Evolutionary conservation across 345 rosid genomes (phyloP).

Genomic region (Aquilaria malaccensis): DNA sequence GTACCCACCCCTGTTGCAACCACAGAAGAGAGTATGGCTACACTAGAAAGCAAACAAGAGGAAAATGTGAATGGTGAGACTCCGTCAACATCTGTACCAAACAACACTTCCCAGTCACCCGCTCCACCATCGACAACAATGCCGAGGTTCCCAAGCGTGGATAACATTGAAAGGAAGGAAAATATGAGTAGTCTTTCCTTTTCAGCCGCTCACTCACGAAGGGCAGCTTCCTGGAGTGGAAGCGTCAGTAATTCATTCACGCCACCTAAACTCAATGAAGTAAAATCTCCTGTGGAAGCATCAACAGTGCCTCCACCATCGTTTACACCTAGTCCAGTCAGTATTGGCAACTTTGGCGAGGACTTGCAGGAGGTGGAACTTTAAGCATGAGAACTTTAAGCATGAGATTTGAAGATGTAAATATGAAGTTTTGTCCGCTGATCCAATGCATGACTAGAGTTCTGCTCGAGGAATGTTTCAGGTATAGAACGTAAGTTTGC

Average conservation of each 20-base stretch:
- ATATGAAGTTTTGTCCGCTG: slow-evolving; percentile 39
- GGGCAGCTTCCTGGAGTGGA: slow-evolving; percentile 92
- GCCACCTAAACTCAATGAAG: slow-evolving; percentile 15
- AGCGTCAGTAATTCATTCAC: slow-evolving; percentile 35
- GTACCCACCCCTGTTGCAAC: slow-evolving; percentile 49
- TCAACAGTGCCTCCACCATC: slow-evolving; percentile 25
- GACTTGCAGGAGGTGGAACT: slow-evolving; percentile 96
- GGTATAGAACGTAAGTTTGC: no score
- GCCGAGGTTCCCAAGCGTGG: slow-evolving; percentile 70
- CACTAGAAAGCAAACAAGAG: slow-evolving; percentile 40
- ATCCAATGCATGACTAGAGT: slow-evolving; percentile 11
- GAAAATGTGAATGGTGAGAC: slow-evolving; percentile 30
- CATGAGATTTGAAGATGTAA: slow-evolving; percentile 36
- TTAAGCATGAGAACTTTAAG: slow-evolving; percentile 54
- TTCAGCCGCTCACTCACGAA: slow-evolving; percentile 34
- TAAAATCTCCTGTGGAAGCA: slow-evolving; percentile 32
- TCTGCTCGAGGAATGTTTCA: slow-evolving; percentile 3
- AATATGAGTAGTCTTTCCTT: slow-evolving; percentile 12
- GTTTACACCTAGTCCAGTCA: slow-evolving; percentile 31
- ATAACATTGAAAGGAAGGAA: slow-evolving; percentile 38
- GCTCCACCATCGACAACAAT: slow-evolving; percentile 31
- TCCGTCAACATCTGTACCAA: slow-evolving; percentile 31
- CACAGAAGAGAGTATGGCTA: slow-evolving; percentile 36
- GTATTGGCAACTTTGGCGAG: slow-evolving; percentile 55
- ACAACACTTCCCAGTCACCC: slow-evolving; percentile 29